Evolutionary conservation across 2,329 filamentous ascomycete species (phyloP), one percentile per base, ranked within the genome.

Genomic region (Penicillium corylophilum): DNA sequence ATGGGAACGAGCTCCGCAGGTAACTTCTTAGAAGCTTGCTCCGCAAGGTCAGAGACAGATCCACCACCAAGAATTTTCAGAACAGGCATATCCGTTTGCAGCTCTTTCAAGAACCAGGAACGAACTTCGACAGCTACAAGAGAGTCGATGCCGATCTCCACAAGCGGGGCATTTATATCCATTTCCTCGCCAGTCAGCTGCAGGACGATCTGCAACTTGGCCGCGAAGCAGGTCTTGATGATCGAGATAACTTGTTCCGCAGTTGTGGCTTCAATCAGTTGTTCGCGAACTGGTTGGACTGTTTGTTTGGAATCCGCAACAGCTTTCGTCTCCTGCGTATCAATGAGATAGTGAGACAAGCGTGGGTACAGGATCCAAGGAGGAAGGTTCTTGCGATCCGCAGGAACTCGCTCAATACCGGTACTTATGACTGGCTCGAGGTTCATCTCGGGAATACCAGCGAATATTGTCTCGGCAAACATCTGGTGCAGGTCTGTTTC

Each of bases 111-210:
- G 13, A 31, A 31, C 28, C 28, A 31, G 28, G 7, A 7, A 31
- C 28, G 28, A 31, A 31, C 13, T 31, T 31, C 28, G 28, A 31
- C 13, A 31, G 28, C 28, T 7, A 31, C 7, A 7, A 31, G 28
- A 7, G 28, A 31, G 16, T 62, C 61, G 50, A 69, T 71, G 13
- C 68, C 68, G 31, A 63, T 61, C 6, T 55, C 24, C 3, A 44
- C 39, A 10, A 74, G 55, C 15, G 59, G 29, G 5, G 39, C 33
- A 39, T 71, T 50, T 71, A 72, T 74, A 18, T 64, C 53, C 10
- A 51, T 13, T 7, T 7, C 7, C 7, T 31, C 13, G 28, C 7
- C 7, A 7, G 28, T 7, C 7, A 31, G 28, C 28, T 31, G 28
- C 28, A 31, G 7, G 7, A 31, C 13, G 28, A 31, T 13, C 13